Evolutionary conservation across 2,329 filamentous ascomycete species (phyloP).

Genomic region (Colletotrichum salicis): DNA sequence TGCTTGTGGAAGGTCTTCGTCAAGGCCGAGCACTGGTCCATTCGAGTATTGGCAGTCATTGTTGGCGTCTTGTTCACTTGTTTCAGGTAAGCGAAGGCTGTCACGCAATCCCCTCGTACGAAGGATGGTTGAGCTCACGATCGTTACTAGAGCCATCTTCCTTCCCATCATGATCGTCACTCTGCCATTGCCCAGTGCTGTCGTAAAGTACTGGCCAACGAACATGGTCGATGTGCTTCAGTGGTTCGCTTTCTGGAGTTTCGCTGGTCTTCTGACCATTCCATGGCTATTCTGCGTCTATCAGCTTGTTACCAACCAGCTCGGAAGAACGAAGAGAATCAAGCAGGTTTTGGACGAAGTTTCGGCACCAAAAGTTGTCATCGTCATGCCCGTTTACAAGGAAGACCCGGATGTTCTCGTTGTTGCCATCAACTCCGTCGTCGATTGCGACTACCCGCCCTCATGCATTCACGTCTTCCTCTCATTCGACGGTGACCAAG

Average conservation of each 20-base stretch:
- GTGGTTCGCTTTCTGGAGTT: slow-evolving; percentile 96
- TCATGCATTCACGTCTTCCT: slow-evolving; percentile 95
- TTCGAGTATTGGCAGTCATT: slow-evolving; percentile 79
- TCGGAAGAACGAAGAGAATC: slow-evolving; percentile 84
- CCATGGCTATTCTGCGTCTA: slow-evolving; percentile 96
- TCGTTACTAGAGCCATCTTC: slow-evolving; percentile 72
- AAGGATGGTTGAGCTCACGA: slow-evolving; percentile 29
- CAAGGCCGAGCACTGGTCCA: slow-evolving; percentile 90
- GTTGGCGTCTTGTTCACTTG: slow-evolving; percentile 74
- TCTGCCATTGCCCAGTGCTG: slow-evolving; percentile 78
- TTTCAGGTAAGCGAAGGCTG: not conserved
- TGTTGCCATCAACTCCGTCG: slow-evolving; percentile 88
- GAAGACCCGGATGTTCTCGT: slow-evolving; percentile 87
- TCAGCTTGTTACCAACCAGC: slow-evolving; percentile 85
- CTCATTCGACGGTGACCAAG: slow-evolving; percentile 90
- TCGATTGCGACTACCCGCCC: slow-evolving; percentile 92
- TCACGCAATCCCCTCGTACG: not conserved
- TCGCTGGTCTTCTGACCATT: slow-evolving; percentile 83
- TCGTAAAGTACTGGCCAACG: slow-evolving; percentile 78
- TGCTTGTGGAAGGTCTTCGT: slow-evolving; percentile 87
- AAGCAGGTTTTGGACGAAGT: slow-evolving; percentile 85
- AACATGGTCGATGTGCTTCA: slow-evolving; percentile 79
- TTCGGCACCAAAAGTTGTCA: slow-evolving; percentile 91
- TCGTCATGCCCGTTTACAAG: slow-evolving; percentile 97
- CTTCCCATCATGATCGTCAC: slow-evolving; percentile 95